Evolutionary conservation across 2,329 filamentous ascomycete genomes (phyloP).

Genomic region (Purpureocillium takamizusanense): DNA sequence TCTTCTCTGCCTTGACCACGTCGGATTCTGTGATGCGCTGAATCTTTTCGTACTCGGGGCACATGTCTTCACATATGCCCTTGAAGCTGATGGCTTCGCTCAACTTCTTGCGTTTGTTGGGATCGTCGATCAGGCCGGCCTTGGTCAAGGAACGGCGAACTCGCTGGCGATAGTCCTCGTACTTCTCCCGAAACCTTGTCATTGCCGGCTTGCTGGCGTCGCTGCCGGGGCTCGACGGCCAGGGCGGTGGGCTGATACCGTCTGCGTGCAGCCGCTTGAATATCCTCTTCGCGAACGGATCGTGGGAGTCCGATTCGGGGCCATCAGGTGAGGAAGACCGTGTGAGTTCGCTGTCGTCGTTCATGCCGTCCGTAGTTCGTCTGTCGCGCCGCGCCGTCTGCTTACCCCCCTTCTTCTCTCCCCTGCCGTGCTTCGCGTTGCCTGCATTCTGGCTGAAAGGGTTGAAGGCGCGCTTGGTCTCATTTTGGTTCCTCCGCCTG

Average conservation of each 20-base stretch:
- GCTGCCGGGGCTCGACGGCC: conserved; percentile 47
- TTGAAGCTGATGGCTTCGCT: conserved; percentile 58
- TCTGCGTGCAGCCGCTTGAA: conserved; percentile 44
- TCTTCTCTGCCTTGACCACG: conserved; percentile 47
- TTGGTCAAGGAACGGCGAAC: conserved; percentile 49
- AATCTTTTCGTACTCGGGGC: conserved; percentile 57
- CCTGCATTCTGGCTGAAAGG: conserved; percentile 14
- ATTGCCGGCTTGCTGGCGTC: conserved; percentile 40
- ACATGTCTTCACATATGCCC: conserved; percentile 62
- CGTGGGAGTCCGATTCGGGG: conserved; percentile 15
- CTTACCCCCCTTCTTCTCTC: conserved; percentile 13
- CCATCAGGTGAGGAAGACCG: not conserved
- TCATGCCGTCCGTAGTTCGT: conserved; percentile 10
- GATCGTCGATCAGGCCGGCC: conserved; percentile 55
- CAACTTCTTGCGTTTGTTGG: conserved; percentile 51
- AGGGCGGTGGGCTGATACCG: conserved; percentile 42
- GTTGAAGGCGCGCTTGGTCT: conserved; percentile 13
- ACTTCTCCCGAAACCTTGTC: conserved; percentile 44
- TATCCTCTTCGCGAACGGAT: conserved; percentile 40
- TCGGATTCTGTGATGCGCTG: conserved; percentile 54
- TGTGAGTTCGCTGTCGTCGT: conserved; percentile 9
- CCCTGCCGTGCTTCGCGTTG: conserved; percentile 13
- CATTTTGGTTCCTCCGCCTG: conserved; percentile 12
- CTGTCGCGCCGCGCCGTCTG: conserved; percentile 2
- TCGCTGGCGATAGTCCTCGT: conserved; percentile 47